These are phyloP conservation scores for Auriscalpium vulgare DNA, from an alignment of 768 basidiomycete species.

Conservation along the genomic window DNA sequence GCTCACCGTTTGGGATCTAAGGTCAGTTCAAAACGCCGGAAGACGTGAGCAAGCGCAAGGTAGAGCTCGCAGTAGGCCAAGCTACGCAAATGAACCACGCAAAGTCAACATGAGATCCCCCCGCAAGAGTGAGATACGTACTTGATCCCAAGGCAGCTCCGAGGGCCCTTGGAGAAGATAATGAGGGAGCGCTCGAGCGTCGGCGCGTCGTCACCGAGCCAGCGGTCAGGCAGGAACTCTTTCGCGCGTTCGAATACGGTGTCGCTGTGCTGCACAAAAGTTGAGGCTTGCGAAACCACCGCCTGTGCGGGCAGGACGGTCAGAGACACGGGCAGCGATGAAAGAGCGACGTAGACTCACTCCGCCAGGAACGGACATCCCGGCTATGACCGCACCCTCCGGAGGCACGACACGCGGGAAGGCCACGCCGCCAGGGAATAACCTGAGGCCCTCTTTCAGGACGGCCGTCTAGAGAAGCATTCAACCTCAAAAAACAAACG, in stretches of 20 bases:
- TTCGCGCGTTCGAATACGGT: neutral
- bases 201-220: neutral
- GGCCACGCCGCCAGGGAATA: neutral
- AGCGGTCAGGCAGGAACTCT: neutral
- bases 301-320: neutral
- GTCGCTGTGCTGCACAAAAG: neutral
- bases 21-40: slow-evolving; percentile 4
- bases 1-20: neutral
- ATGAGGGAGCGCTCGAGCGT: neutral
- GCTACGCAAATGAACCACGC: neutral
- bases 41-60: neutral
- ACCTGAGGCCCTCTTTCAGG: slow-evolving; percentile 1
- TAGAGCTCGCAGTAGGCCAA: slow-evolving; percentile 3
- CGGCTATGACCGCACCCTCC: neutral
- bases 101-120: neutral
- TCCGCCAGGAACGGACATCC: neutral
- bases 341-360: neutral
- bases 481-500: neutral
- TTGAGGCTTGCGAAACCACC: neutral
- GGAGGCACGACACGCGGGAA: neutral
- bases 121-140: neutral
- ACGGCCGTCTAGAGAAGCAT: neutral
- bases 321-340: neutral
- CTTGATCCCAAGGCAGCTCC: neutral
- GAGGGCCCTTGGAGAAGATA: neutral